These are phyloP conservation scores for Penicillium lagena DNA, from an alignment of 495 filamentous ascomycete genomes.

Conservation along the genomic window DNA sequence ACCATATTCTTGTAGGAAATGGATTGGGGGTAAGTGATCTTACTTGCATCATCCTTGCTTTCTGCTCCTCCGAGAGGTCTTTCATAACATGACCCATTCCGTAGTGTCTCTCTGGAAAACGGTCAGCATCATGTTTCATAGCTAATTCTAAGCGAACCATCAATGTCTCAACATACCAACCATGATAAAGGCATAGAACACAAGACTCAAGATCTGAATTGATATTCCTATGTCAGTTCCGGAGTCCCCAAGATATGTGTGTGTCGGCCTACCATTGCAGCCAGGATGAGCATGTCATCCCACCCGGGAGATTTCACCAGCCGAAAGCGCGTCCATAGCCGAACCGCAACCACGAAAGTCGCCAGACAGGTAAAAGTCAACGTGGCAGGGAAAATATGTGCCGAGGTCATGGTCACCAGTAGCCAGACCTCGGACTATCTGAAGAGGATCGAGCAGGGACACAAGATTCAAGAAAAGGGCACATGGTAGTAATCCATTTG, in stretches of 20 bases:
- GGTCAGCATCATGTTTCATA: too few species aligned
- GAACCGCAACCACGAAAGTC: constrained; percentile 19
- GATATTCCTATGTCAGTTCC: neutral
- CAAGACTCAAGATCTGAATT: constrained; percentile 12
- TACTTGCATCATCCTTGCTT: too few species aligned
- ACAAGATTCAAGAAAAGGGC: too few species aligned
- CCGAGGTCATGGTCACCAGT: neutral
- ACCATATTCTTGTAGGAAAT: neutral
- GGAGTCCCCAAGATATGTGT: neutral
- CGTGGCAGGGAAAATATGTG: constrained; percentile 12
- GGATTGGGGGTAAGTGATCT: neutral
- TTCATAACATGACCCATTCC: neutral
- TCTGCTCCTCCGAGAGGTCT: too few species aligned
- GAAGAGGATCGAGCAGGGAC: neutral
- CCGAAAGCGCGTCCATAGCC: constrained; percentile 25
- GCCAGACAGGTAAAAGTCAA: constrained; percentile 20
- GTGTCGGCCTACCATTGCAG: constrained; percentile 21
- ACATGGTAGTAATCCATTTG: too few species aligned
- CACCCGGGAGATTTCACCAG: constrained; percentile 24
- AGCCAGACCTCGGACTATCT: neutral
- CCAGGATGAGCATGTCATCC: constrained; percentile 28
- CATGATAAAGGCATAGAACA: constrained; percentile 20
- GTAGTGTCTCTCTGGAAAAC: neutral
- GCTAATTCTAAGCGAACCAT: too few species aligned
- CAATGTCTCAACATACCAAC: constrained; percentile 14